phyloP scores from a whole-genome alignment of 1,284 basidiomycete genomes.

The Sporisorium scitamineum region DNA sequence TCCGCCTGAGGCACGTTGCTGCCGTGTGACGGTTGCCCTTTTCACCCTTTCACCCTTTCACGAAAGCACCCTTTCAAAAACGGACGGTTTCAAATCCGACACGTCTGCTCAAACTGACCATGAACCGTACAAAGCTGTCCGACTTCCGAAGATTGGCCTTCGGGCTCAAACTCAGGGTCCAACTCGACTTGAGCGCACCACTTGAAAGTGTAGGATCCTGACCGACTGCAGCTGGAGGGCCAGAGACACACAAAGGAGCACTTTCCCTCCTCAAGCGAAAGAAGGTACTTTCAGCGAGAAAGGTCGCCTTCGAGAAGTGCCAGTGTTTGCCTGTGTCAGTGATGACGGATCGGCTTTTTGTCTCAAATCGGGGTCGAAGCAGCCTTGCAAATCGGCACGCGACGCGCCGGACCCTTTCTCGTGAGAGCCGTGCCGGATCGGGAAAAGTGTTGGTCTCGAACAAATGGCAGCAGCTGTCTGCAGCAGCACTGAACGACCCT shows the following conservation, averaged over 20 bases:
- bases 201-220: too few relatives aligned
- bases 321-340: too few relatives aligned
- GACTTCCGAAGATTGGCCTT: not conserved
- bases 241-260: too few relatives aligned
- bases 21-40: too few relatives aligned
- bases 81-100: constrained; percentile 24
- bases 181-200: not conserved
- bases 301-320: too few relatives aligned
- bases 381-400: constrained; percentile 17
- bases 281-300: too few relatives aligned
- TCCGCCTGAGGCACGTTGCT: not conserved
- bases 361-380: not conserved
- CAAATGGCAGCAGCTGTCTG: not conserved
- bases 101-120: not conserved
- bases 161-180: not conserved
- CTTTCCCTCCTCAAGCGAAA: too few relatives aligned
- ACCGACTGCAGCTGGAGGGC: too few relatives aligned
- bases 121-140: not conserved
- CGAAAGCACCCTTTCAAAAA: constrained; percentile 6
- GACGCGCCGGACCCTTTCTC: constrained; percentile 15
- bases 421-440: not conserved
- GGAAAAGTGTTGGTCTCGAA: constrained; percentile 30
- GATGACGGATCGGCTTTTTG: too few relatives aligned
- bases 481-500: not conserved
- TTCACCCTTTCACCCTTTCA: not conserved